Base-by-base conservation (phyloP, 2,329 filamentous ascomycete genomes). In the Immersiporthe knoxdaviesiana region DNA sequence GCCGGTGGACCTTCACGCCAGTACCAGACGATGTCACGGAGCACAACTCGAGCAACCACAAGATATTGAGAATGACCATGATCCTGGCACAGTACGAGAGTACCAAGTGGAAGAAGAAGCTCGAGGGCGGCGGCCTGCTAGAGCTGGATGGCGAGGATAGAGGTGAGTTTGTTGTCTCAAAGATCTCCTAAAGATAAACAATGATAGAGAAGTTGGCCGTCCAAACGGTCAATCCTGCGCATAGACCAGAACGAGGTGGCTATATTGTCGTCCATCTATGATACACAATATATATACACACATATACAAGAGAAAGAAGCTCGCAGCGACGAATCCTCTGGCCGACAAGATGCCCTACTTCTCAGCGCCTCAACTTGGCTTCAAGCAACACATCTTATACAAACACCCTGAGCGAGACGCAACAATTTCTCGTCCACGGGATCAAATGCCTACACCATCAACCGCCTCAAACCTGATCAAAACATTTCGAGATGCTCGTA, bases 1-100 rank as follows among this genome's bases (percentile, higher is more conserved):
- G 94, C 0, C 87, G 96, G 39, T 99, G 96, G 95, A 97, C 90
- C 0, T 97, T 95, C 76, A 97, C 94, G 1, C 84, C 87, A 5
- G 76, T 85, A 4, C 76, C 78, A 0, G 77, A 78, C 10, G 76
- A 76, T 1, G 76, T 77, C 1, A 76, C 75, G 12, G 86, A 90
- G 77, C 86, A 89, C 76, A 78, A 83, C 72, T 84, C 88, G 47
- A 86, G 86, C 75, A 80, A 83, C 47, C 82, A 90, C 61, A 79
- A 84, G 1, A 80, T 84, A 21, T 78, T 93, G 72, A 84, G 91
- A 66, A 91, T 94, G 88, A 94, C 92, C 0, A 83, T 95, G 69
- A 91, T 95, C 16, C 82, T 93, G 30, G 92, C 90, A 4, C 85
- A 90, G 50, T 91, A 90, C 72, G 92, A 94, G 81, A 90, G 90